Evolutionary conservation across 2,329 filamentous ascomycete species (phyloP), one percentile per base, ranked within the genome.

Genomic region (Colletotrichum tofieldiae): DNA sequence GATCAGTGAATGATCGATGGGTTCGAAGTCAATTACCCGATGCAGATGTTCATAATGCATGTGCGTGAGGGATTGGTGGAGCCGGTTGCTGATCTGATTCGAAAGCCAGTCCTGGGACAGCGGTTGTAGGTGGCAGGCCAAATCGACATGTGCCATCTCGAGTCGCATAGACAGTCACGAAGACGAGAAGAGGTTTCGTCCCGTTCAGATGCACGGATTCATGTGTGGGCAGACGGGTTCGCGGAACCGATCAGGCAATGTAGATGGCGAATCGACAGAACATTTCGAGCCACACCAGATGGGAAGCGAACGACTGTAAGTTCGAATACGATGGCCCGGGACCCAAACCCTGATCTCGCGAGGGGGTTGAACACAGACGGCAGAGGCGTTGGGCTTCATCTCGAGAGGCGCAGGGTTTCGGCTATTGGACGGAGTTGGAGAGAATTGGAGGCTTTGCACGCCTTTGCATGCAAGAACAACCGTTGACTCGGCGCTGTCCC

Each of bases 361-460:
- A 8, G 29, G 12, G 18, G 26, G 14, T 5, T 12, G 20, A 29
- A 14, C 20, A 23, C 8, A 4, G 2, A 11, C 23, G 26, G 20
- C 26, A 26, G n/a, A 35, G 26, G 14, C 4, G 20, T 43, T 9
- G 16, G 41, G 63, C 47, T 41, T 66, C 32, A 47, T 51, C 20
- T 37, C 45, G 43, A 5, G 58, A 59, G 68, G 58, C 68, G 65
- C 68, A 71, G 68, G 58, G 69, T 69, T 72, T 69, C 69, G 69
- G 20, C 37, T 26, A 9, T 39, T 29, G 39, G 29, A 41, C 37
- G 20, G 41, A 41, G 43, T 52, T 45, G 26, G 18, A 18, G 23
- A 43, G 18, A 16, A 35, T 52, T 14, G 52, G 9, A 37, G 52
- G 35, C 8, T 37, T 55, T 26, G 23, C 23, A 23, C n/a, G 45